Evolutionary conservation across 768 basidiomycete genomes (phyloP).

Genomic region (Hericium rajendrae): DNA sequence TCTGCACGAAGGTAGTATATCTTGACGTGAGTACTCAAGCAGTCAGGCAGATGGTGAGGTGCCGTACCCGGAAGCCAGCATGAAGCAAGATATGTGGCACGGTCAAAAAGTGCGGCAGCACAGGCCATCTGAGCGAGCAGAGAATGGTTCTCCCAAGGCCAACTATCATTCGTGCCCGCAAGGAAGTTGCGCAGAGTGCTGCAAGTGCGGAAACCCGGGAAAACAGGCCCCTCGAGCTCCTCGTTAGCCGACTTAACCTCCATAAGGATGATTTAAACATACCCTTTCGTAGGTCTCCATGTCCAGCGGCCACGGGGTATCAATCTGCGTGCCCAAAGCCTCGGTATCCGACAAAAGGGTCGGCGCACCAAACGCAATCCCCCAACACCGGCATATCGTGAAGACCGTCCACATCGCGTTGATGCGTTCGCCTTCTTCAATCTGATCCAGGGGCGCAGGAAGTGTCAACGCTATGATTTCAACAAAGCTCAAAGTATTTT

Average conservation of each 20-base stretch:
- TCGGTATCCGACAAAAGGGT: no score
- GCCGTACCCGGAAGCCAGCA: constrained; percentile 5
- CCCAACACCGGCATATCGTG: no score
- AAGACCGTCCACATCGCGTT: no score
- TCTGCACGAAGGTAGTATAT: not conserved
- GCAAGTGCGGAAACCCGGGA: constrained; percentile 32
- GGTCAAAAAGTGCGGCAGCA: constrained; percentile 49
- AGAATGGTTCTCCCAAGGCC: constrained; percentile 25
- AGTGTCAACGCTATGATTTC: not conserved
- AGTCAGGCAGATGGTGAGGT: not conserved
- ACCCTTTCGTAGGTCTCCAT: no score
- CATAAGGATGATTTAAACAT: no score
- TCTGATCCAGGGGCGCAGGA: no score
- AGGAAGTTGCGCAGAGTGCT: constrained; percentile 44
- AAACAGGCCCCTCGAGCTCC: constrained; percentile 32
- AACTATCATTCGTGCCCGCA: constrained; percentile 23
- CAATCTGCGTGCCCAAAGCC: no score
- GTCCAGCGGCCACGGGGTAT: no score
- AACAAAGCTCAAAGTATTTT: not conserved
- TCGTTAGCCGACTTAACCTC: constrained; percentile 22
- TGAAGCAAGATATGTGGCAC: constrained; percentile 42
- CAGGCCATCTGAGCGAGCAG: constrained; percentile 38
- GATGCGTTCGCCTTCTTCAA: no score
- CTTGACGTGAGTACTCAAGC: not conserved
- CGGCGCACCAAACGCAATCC: no score